Evolutionary conservation across 2,329 filamentous ascomycete genomes (phyloP), one percentile per base, ranked within the genome.

Genomic region (Cladosporium sp.): DNA sequence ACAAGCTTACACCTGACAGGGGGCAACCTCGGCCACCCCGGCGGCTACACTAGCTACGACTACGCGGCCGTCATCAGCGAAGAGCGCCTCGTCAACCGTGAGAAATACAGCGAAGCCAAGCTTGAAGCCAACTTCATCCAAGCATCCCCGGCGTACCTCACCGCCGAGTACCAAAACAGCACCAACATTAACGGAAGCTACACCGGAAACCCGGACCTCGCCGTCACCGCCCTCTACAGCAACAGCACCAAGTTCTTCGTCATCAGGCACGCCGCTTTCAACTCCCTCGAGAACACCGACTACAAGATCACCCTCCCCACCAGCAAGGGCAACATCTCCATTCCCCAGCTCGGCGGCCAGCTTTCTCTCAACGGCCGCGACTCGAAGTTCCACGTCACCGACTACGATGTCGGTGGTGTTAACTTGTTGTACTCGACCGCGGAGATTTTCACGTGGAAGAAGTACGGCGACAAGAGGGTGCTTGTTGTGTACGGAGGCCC

Each of bases 21-120:
- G 52, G 56, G 87, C 0, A 91, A 89, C 56, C 68, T 89, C 4
- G 85, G 87, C 0, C 81, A 89, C 58, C 77, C 84, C 9, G 83
- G 82, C 9, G 82, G 63, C 11, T 75, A 77, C 59, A 76, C 74
- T 0, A 78, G 74, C 3, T 84, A 84, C 61, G 80, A 84, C 60
- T 84, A 83, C 59, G 78, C 79, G 4, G 75, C 82, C 4, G 72
- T 76, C 6, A 88, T 92, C 49, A 76, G 78, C 1, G 88, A 93
- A 63, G 82, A 87, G 40, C 78, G 87, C 19, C 78, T 78, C 1
- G 73, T 92, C 3, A 71, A 76, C 28, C 78, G 86, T 2, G 86
- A 90, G 64, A 92, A 92, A 66, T 92, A 89, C 66, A 84, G 82
- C 40, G 87, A 93, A 66, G 74, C 87, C 22, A 93, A 92, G 63